Evolutionary conservation across 2,329 filamentous ascomycete species (phyloP).

Genomic region (Aureobasidium sp.): DNA sequence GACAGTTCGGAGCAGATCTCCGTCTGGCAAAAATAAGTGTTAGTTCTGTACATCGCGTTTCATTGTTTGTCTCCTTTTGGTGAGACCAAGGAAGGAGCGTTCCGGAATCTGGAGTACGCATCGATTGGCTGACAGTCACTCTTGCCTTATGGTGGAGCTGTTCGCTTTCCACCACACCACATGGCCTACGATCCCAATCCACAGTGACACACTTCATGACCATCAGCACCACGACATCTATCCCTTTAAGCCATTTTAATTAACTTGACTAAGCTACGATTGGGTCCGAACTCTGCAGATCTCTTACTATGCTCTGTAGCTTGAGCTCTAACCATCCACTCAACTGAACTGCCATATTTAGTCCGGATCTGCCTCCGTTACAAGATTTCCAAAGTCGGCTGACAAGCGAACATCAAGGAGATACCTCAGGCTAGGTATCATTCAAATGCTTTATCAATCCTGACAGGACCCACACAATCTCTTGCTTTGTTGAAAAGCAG

Average conservation of each 20-base stretch:
- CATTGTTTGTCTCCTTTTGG: neutral
- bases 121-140: neutral
- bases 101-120: neutral
- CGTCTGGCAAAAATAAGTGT: neutral
- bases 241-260: neutral
- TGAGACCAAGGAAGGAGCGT: neutral
- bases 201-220: no score
- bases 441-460: neutral
- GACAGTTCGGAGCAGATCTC: neutral
- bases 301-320: neutral
- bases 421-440: neutral
- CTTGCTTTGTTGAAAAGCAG: neutral
- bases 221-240: neutral
- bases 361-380: neutral
- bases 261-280: neutral
- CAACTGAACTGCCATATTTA: neutral
- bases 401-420: neutral
- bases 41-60: neutral
- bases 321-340: neutral
- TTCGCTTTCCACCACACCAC: neutral
- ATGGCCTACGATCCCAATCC: neutral
- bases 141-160: neutral
- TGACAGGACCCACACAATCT: neutral
- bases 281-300: neutral
- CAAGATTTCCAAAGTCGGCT: neutral